Percentiles rank a stretch among this genome's conserved stretches.
Evolutionary conservation across 352 stramenopile genomes (phyloP).

Genomic region (Phytopythium oedochilum): DNA sequence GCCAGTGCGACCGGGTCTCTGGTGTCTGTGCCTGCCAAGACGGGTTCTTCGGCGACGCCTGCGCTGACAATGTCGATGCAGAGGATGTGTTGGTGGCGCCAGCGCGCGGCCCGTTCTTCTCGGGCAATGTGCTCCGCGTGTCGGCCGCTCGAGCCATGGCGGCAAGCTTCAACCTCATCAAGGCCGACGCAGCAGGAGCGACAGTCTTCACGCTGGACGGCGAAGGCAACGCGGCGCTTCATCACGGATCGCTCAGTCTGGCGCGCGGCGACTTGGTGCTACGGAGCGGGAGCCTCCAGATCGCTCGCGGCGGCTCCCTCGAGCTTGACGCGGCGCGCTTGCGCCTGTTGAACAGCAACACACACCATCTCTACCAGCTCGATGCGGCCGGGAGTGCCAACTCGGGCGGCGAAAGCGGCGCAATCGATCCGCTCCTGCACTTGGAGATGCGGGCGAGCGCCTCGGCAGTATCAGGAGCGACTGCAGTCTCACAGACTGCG

Average conservation of each 20-base stretch:
- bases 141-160: conserved; percentile 36
- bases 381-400: conserved; percentile 1
- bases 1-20: conserved; percentile 36
- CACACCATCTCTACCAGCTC: conserved; percentile 32
- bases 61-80: conserved; percentile 57
- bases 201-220: conserved; percentile 66
- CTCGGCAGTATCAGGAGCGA: conserved; percentile 7
- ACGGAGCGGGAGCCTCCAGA: conserved; percentile 28
- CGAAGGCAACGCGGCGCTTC: conserved; percentile 32
- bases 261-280: conserved; percentile 51
- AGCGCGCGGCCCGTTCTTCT: conserved; percentile 54
- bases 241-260: conserved; percentile 32
- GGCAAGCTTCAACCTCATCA: conserved; percentile 65
- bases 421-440: conserved; percentile 21
- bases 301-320: conserved; percentile 33
- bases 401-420: background rate
- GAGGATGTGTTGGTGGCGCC: conserved; percentile 51
- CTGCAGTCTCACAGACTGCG: conserved; percentile 5
- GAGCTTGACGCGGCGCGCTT: conserved; percentile 38
- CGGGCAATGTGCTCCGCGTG: conserved; percentile 60
- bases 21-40: conserved; percentile 55
- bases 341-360: conserved; percentile 30
- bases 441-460: conserved; percentile 20
- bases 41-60: conserved; percentile 70
- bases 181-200: conserved; percentile 38